phyloP scores from a whole-genome alignment of 139 green algal genomes.

The Chlamydomonas eustigma region DNA sequence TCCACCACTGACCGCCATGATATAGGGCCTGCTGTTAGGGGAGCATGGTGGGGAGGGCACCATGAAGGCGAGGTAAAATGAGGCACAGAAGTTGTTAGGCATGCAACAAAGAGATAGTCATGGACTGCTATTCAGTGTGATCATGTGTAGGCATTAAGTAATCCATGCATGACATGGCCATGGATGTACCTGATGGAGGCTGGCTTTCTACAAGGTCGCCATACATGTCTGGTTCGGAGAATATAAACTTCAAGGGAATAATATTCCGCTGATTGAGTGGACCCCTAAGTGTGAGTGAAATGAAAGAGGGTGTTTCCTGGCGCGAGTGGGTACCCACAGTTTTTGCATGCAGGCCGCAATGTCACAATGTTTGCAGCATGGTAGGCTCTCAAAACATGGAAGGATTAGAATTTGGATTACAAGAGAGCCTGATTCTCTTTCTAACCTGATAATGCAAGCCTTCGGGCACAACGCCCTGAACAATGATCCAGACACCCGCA shows the following conservation, averaged over 20 bases:
- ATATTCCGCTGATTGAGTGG: slow-evolving; percentile 37
- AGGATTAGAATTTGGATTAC: neutral
- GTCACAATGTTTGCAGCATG: too few relatives aligned
- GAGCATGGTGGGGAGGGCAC: neutral
- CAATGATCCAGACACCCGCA: slow-evolving; percentile 22
- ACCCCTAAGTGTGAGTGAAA: too few relatives aligned
- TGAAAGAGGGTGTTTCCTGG: too few relatives aligned
- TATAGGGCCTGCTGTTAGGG: neutral
- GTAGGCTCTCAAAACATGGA: neutral
- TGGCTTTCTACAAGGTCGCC: too few relatives aligned
- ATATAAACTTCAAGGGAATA: slow-evolving; percentile 42
- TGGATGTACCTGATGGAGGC: too few relatives aligned
- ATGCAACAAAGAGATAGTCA: neutral
- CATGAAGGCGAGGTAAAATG: neutral
- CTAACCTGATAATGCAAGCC: slow-evolving; percentile 24
- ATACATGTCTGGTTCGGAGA: slow-evolving; percentile 43
- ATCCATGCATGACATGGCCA: too few relatives aligned
- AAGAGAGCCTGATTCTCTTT: too few relatives aligned
- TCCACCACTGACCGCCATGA: slow-evolving; percentile 9
- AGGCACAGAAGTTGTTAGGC: neutral
- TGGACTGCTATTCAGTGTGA: too few relatives aligned
- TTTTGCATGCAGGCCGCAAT: too few relatives aligned
- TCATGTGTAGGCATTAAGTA: too few relatives aligned
- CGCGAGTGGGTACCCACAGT: too few relatives aligned
- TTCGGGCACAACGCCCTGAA: slow-evolving; percentile 30